Percentiles rank a stretch among this genome's conserved stretches.
Evolutionary conservation across 495 filamentous ascomycete genomes (phyloP).

Genomic region (Aspergillus cavernicola): DNA sequence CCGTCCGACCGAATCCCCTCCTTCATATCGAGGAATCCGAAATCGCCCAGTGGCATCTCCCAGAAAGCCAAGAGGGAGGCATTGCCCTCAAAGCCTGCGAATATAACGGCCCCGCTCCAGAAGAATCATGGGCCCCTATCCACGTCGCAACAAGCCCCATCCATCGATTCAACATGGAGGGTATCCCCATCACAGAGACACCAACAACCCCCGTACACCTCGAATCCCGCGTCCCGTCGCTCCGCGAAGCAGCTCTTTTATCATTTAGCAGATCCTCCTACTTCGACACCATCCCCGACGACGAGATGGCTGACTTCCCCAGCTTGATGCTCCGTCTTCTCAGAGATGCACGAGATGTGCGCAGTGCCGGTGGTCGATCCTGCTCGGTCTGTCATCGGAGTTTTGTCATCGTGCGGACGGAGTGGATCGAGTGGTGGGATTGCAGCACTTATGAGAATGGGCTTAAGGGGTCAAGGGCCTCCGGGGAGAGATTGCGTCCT

Average conservation of each 20-base stretch:
- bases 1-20: constrained; percentile 47
- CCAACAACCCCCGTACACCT: neutral
- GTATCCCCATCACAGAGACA: constrained; percentile 22
- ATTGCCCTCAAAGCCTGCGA: constrained; percentile 17
- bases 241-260: constrained; percentile 58
- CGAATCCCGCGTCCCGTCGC: constrained; percentile 41
- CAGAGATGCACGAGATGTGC: constrained; percentile 37
- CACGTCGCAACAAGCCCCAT: constrained; percentile 46
- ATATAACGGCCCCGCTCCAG: constrained; percentile 30
- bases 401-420: constrained; percentile 56
- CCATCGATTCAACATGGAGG: constrained; percentile 43
- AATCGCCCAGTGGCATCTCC: constrained; percentile 35
- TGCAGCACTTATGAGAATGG: constrained; percentile 43
- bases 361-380: constrained; percentile 45
- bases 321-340: constrained; percentile 38
- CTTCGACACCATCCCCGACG: constrained; percentile 41
- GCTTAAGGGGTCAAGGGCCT: constrained; percentile 34
- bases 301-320: constrained; percentile 39
- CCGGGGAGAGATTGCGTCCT: constrained; percentile 36
- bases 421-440: constrained; percentile 78
- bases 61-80: neutral
- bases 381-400: constrained; percentile 59
- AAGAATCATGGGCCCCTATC: constrained; percentile 38
- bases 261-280: constrained; percentile 38
- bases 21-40: constrained; percentile 30